Evolutionary conservation across 2,329 filamentous ascomycete species (phyloP).

Genomic region (Ambrosiella xylebori): DNA sequence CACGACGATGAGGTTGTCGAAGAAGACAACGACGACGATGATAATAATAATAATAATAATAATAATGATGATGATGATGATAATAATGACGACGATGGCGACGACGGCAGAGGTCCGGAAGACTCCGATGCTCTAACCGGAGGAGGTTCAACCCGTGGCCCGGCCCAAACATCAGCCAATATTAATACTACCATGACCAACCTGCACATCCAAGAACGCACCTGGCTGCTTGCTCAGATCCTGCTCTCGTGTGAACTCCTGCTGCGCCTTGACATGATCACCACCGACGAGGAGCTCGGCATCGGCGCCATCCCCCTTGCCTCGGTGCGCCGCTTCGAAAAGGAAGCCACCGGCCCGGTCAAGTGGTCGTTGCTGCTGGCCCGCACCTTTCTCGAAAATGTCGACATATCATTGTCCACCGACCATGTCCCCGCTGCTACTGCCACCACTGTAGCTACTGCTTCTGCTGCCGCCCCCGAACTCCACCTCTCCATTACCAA

Average conservation of each 20-base stretch:
- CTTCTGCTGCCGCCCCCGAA: conserved; percentile 13
- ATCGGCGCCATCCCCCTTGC: conserved; percentile 33
- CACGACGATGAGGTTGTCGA: conserved; percentile 34
- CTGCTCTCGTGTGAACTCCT: conserved; percentile 48
- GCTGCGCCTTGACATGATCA: conserved; percentile 44
- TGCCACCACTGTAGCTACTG: no score
- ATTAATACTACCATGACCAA: not conserved
- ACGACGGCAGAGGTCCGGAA: conserved; percentile 16
- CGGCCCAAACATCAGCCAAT: no score
- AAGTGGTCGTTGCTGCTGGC: conserved; percentile 51
- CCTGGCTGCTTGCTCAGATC: conserved; percentile 51
- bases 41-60: conserved; percentile 22
- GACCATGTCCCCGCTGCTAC: conserved; percentile 3
- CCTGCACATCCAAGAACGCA: conserved; percentile 43
- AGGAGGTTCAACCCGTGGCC: no score
- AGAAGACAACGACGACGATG: conserved; percentile 30
- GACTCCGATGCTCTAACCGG: no score
- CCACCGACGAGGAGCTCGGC: conserved; percentile 39
- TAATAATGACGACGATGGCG: conserved; percentile 15
- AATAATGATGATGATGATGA: conserved; percentile 22
- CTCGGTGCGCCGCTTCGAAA: conserved; percentile 43
- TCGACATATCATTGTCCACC: conserved; percentile 26
- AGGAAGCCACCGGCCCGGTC: conserved; percentile 42
- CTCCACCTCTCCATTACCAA: conserved; percentile 12
- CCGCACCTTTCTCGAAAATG: conserved; percentile 50